Evolutionary conservation across 2,329 filamentous ascomycete species (phyloP).

Genomic region (Penicillium corylophilum): DNA sequence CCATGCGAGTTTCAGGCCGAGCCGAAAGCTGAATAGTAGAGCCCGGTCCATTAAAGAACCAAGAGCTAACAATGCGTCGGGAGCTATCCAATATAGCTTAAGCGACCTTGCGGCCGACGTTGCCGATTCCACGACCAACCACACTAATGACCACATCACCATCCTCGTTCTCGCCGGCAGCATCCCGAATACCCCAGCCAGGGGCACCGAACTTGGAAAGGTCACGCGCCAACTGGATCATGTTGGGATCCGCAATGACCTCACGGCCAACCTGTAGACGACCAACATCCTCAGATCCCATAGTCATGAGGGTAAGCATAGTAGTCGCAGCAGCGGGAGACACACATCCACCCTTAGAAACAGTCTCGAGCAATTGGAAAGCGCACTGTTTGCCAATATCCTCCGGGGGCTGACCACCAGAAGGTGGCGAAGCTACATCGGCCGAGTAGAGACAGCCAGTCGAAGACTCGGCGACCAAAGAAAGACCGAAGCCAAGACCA

Average conservation of each 20-base stretch:
- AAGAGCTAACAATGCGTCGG: not conserved
- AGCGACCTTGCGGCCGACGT: conserved; percentile 87
- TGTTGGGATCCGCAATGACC: conserved; percentile 75
- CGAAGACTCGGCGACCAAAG: conserved; percentile 87
- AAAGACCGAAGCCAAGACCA: conserved; percentile 88
- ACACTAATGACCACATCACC: conserved; percentile 81
- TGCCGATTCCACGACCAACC: conserved; percentile 89
- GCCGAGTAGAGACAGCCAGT: conserved; percentile 84
- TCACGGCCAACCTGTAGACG: conserved; percentile 77
- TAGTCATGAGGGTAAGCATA: conserved; percentile 87
- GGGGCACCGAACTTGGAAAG: conserved; percentile 84
- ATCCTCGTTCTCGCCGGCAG: conserved; percentile 61
- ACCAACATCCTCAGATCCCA: conserved; percentile 96
- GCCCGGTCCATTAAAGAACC: not conserved
- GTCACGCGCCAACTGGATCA: conserved; percentile 79
- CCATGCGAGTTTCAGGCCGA: not conserved
- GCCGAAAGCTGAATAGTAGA: not conserved
- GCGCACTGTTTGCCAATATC: conserved; percentile 87
- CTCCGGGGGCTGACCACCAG: conserved; percentile 81
- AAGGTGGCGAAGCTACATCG: conserved; percentile 71
- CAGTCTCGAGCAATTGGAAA: conserved; percentile 80
- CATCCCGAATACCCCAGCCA: conserved; percentile 84
- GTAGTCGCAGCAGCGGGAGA: conserved; percentile 69
- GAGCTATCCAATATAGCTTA: conserved; percentile 34
- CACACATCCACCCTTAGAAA: conserved; percentile 79